Base-by-base conservation (phyloP, 768 basidiomycete species). In the Suillus bovinus region DNA sequence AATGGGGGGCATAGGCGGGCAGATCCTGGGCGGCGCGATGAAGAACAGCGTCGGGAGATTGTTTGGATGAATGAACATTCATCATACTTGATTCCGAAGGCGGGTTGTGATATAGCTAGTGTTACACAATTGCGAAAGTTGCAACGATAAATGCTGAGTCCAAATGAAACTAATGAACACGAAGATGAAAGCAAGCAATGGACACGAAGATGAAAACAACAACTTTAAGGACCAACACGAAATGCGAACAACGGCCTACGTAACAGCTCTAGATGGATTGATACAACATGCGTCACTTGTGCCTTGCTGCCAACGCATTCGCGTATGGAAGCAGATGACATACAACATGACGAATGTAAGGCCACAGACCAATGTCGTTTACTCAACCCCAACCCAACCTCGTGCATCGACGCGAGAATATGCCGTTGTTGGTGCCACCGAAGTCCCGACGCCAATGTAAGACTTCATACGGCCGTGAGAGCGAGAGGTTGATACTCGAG, bases 351-450 rank as follows among this genome's bases (percentile, higher is more conserved):
- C 66, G 47, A 17, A 38, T 46, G 61, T 38, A 44, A 56, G 53
- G 31, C 47, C 41, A 56, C 42, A 50, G n/a, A 20, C 49, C 47
- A 24, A 13, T 63, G 63, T 46, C 52, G 52, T 62, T 68, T 68
- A 77, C 68, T 82, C 79, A 54, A 86, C 68, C 33, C 86, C 89
- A 61, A 91, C 80, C 78, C 86, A 91, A n/a, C 92, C 92, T 63
- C 89, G 84, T 62, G 84, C 92, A 71, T 94, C 92, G 58, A 94
- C 91, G 67, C 87, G 88, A 16, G 91, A 91, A 65, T 90, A 89
- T 4, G 88, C 92, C 22, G 88, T 90, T 9, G 92, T 94, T 13
- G 92, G 90, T 31, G 88, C 88, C 24, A 86, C 82, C 17, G 86
- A 85, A 29, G 83, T 78, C 49, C 85, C 84, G 10, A 93, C 67